phyloP scores from a whole-genome alignment of 1,284 basidiomycete species.

The Fomitopsis betulina region DNA sequence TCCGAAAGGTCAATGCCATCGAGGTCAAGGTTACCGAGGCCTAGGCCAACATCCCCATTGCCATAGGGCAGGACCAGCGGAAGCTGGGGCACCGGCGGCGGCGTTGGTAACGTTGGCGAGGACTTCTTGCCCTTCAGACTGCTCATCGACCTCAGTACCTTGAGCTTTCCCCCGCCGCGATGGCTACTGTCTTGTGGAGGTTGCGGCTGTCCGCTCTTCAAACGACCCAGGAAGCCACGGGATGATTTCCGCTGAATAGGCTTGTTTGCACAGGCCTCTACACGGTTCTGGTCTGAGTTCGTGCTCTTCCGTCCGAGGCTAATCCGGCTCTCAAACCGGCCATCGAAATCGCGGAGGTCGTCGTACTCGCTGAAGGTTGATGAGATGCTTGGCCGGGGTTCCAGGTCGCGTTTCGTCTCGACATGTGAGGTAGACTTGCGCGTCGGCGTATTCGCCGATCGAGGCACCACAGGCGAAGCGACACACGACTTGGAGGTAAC shows the following conservation, averaged over 20 bases:
- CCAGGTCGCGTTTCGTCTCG: slow-evolving; percentile 28
- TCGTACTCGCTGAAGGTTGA: slow-evolving; percentile 79
- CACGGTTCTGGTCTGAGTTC: slow-evolving; percentile 28
- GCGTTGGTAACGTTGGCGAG: slow-evolving; percentile 8
- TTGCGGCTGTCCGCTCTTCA: slow-evolving; percentile 45
- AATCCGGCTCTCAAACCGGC: slow-evolving; percentile 74
- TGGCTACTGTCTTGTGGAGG: slow-evolving; percentile 31
- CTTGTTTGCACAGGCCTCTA: slow-evolving; percentile 30
- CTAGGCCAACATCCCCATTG: slow-evolving; percentile 53
- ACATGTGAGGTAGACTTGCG: slow-evolving; percentile 6
- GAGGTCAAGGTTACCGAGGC: slow-evolving; percentile 55
- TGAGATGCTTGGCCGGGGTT: slow-evolving; percentile 23
- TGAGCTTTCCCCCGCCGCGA: slow-evolving; percentile 49
- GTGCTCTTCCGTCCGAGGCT: slow-evolving; percentile 48
- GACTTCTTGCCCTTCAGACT: slow-evolving; percentile 55
- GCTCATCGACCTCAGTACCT: slow-evolving; percentile 73
- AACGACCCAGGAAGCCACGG: slow-evolving; percentile 55
- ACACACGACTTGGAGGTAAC: slow-evolving; percentile 13
- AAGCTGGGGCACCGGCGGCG: slow-evolving; percentile 15
- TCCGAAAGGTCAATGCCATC: slow-evolving; percentile 50
- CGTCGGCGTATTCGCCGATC: slow-evolving; percentile 13
- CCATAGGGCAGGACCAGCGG: slow-evolving; percentile 48
- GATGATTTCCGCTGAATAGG: slow-evolving; percentile 50
- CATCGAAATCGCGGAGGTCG: slow-evolving; percentile 78
- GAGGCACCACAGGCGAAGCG: slow-evolving; percentile 9